phyloP scores from a whole-genome alignment of 139 green algal species.

The Chlamydomonas schloesseri region DNA sequence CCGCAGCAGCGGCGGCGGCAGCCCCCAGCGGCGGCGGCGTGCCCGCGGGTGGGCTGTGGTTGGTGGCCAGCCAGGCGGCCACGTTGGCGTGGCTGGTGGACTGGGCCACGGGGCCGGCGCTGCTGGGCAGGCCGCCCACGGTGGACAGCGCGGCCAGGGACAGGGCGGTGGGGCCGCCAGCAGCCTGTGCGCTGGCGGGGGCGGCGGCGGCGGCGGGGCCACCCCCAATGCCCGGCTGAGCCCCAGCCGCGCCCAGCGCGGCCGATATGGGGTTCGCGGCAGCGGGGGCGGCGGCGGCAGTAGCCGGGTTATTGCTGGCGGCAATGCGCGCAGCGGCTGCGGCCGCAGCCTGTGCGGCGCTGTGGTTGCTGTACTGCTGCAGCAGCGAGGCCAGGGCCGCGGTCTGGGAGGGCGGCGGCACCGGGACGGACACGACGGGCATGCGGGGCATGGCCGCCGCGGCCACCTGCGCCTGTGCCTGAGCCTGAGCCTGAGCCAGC shows the following conservation, averaged over 20 bases:
- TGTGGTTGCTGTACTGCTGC: constrained; percentile 13
- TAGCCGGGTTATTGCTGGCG: background rate
- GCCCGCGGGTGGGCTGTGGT: background rate
- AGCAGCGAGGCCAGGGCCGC: constrained; percentile 17
- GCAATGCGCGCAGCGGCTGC: background rate
- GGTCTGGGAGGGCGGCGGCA: background rate
- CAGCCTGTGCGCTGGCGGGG: background rate
- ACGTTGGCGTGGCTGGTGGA: constrained; percentile 34
- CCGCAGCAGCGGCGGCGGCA: background rate
- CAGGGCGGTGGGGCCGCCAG: background rate
- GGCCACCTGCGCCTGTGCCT: background rate
- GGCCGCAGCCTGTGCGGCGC: background rate
- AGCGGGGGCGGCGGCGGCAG: background rate
- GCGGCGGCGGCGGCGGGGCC: background rate
- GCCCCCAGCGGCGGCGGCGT: background rate
- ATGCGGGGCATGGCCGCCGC: background rate
- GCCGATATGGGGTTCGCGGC: too few relatives aligned
- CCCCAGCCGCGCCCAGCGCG: background rate
- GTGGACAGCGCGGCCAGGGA: constrained; percentile 19
- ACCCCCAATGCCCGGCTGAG: background rate
- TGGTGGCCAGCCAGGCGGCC: constrained; percentile 23
- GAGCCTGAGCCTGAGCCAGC: background rate
- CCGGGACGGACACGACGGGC: background rate
- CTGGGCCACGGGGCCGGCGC: constrained; percentile 18
- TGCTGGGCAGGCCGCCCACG: background rate